Evolutionary conservation across 768 basidiomycete species (phyloP).

Genomic region (Amylocystis lapponica): DNA sequence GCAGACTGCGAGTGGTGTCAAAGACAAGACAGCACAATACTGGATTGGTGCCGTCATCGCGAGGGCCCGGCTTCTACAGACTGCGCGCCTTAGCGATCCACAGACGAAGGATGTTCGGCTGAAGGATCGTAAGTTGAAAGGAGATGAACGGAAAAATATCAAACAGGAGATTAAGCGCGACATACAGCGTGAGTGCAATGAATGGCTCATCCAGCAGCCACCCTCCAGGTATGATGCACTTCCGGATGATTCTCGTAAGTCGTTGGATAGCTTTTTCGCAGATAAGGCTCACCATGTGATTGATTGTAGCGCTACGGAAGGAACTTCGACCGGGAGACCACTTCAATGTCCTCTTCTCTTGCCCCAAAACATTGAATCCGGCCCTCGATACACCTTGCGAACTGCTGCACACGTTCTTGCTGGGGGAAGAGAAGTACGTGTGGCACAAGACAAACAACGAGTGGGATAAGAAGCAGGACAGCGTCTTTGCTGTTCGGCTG

Average conservation of each 20-base stretch:
- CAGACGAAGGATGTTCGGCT: neutral
- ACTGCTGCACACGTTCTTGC: conserved; percentile 38
- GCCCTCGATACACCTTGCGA: conserved; percentile 29
- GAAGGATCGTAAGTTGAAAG: no score
- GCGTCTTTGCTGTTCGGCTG: conserved; percentile 23
- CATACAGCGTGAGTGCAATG: no score
- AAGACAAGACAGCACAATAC: conserved; percentile 32
- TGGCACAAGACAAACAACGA: conserved; percentile 32
- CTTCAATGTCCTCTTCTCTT: conserved; percentile 2
- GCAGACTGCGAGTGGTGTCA: conserved; percentile 31
- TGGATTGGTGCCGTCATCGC: conserved; percentile 32
- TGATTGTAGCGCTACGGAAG: conserved; percentile 1
- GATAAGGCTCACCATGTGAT: neutral
- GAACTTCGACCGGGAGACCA: conserved; percentile 5
- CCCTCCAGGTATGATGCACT: no score
- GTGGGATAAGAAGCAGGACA: conserved; percentile 24
- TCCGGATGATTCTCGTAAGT: conserved; percentile 1
- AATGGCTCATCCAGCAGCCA: no score
- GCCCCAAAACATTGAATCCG: conserved; percentile 15
- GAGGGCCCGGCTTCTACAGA: neutral
- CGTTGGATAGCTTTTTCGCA: conserved; percentile 9
- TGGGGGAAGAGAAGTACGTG: conserved; percentile 38
- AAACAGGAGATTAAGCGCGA: no score
- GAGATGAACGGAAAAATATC: no score
- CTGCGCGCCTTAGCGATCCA: neutral